Evolutionary conservation across 2,329 filamentous ascomycete genomes (phyloP), one percentile per base, ranked within the genome.

Genomic region (Colletotrichum sublineola): DNA sequence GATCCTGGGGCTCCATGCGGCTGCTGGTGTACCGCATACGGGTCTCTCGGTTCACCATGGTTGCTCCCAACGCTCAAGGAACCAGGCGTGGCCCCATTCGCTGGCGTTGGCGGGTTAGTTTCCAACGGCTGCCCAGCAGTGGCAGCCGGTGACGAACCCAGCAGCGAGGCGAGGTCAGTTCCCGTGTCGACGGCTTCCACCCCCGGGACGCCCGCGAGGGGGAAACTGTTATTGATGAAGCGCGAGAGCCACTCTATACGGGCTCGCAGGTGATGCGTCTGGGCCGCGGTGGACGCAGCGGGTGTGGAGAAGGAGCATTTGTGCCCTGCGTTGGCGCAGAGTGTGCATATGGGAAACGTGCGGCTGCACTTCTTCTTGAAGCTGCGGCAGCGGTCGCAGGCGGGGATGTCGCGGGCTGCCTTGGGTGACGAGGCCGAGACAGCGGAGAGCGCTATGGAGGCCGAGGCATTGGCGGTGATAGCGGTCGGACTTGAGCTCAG

Each of bases 331-430:
- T 77, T 79, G 58, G 79, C 78, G 73, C 84, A 85, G 1, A 83
- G 78, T 5, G 80, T 78, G 75, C 84, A 85, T 18, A 78, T 77
- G 33, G 81, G 84, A 73, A 81, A 81, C 1, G 82, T 83, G 48
- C 82, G 79, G 57, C 81, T 84, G 75, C 84, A 85, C 69, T 82
- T 84, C 78, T 85, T 85, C 77, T 85, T 85, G 76, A 84, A 83
- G 73, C 78, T 80, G 57, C 84, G 82, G 75, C 84, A 85, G 48
- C 84, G 80, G 64, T 84, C 82, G 74, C 84, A 85, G 15, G 83
- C 80, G 63, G 77, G 76, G 38, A 77, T 78, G 67, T 75, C 63
- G 65, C 75, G 77, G 58, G 73, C 67, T 24, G 76, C 75, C 53
- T 79, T 75, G 61, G 78, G 75, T 65, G 77, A 77, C 2, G 65